A percentile compares a stretch with the other conserved stretches of the same genome.
Evolutionary conservation across 2,329 filamentous ascomycete species (phyloP).

Genomic region (Fusarium virguliforme): DNA sequence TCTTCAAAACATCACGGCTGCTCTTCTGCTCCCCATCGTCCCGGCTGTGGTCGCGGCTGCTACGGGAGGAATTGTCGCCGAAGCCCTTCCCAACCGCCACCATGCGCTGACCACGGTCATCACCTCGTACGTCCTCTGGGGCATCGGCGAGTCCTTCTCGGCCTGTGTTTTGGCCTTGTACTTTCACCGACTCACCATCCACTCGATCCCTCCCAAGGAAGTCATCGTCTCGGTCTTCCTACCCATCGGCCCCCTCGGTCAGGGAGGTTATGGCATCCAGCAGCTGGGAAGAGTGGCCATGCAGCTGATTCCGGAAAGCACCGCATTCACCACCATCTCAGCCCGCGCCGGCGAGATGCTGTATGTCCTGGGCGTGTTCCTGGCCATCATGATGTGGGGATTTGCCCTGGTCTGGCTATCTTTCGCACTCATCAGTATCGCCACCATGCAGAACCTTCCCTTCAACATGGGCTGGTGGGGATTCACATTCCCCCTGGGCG

Average conservation of each 20-base stretch:
- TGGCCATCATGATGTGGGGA: slow-evolving; percentile 62
- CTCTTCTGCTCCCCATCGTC: slow-evolving; percentile 77
- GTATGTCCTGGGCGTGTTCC: slow-evolving; percentile 70
- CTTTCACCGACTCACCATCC: slow-evolving; percentile 77
- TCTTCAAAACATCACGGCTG: slow-evolving; percentile 74
- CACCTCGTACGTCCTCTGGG: slow-evolving; percentile 79
- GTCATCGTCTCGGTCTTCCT: slow-evolving; percentile 79
- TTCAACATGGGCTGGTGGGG: slow-evolving; percentile 68
- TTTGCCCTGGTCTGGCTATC: slow-evolving; percentile 63
- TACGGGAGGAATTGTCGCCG: slow-evolving; percentile 75
- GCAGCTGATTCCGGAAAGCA: slow-evolving; percentile 58
- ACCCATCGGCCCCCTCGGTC: slow-evolving; percentile 77
- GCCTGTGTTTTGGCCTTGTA: slow-evolving; percentile 77
- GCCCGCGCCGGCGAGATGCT: slow-evolving; percentile 61
- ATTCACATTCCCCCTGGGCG: slow-evolving; percentile 65
- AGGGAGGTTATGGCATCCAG: slow-evolving; percentile 74
- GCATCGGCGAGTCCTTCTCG: slow-evolving; percentile 72
- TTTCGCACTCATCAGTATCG: slow-evolving; percentile 61
- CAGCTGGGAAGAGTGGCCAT: slow-evolving; percentile 67
- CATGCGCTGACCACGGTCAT: slow-evolving; percentile 75
- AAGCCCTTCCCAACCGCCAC: slow-evolving; percentile 68
- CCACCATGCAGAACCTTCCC: slow-evolving; percentile 59
- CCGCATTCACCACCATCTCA: slow-evolving; percentile 64
- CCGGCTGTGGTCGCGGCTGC: slow-evolving; percentile 77
- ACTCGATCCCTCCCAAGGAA: slow-evolving; percentile 77